Evolutionary conservation across 2,329 filamentous ascomycete genomes (phyloP), one percentile per base, ranked within the genome.

Genomic region (Botrytis elliptica): DNA sequence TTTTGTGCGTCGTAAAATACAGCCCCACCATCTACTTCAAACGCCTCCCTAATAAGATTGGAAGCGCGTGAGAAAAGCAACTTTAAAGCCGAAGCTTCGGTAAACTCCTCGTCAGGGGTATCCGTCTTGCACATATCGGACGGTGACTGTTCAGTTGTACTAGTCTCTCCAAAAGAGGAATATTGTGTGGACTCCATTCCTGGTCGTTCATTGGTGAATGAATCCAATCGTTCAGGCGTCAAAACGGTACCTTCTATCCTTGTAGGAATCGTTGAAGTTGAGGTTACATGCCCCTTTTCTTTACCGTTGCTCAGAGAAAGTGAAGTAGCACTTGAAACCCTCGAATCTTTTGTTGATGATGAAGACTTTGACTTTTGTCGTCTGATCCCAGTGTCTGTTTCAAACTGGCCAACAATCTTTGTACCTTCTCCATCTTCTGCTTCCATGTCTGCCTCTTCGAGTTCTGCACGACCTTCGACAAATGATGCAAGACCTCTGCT

Each of bases 401-500:
- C 78, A 59, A 80, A 80, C 29, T 79, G 78, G n/a, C 79, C 78
- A 36, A 76, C 78, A 42, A 80, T 77, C 55, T 75, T 78, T 8
- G 76, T 75, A 20, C 79, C 79, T 72, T 81, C 79, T 40, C 72
- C 75, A 62, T 79, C 75, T 57, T 77, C 77, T n/a, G 72, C 74
- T n/a, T 80, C 78, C 10, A 75, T 59, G 9, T 81, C 79, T 33
- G 77, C 76, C 72, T 81, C 80, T 25, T 71, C 71, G 18, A 81
- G 75, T 52, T 81, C 77, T 44, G 77, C 73, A 25, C 77, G 78
- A 10, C 85, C 85, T 74, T 88, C 86, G 2, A 88, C 86, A 72
- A 88, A 89, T 8, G 83, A 84, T 7, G 85, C 87, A 16, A 90
- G 80, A 0, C 88, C 87, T 25, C 85, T 83, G 72, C 85, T 86